Evolutionary conservation across 2,329 filamentous ascomycete species (phyloP), one percentile per base, ranked within the genome.

Genomic region (Neofusicoccum laricinum): DNA sequence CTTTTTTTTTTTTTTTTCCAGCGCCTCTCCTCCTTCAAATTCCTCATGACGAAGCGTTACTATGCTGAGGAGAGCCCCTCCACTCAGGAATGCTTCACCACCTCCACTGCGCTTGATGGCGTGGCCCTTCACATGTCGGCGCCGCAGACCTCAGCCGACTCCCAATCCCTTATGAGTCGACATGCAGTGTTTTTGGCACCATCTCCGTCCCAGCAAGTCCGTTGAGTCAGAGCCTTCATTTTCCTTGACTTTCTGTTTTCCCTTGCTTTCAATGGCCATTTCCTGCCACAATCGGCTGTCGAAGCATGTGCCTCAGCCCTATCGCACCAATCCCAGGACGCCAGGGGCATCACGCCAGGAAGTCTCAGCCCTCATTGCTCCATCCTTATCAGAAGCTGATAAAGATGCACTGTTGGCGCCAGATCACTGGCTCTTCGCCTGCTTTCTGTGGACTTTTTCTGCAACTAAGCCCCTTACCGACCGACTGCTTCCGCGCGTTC

Each of bases 241-340:
- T 46, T 36, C 25, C 21, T 21, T 48, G 17, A 45, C 7, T 17
- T 45, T 45, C 25, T 30, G 25, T 30, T 48, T 19, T 55, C 25
- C 51, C 53, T 41, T 57, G 51, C 21, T 32, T 58, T 12, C 38
- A 34, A 15, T 17, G 12, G 17, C 19, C 21, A 46, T 41, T 59
- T 34, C 40, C 15, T 34, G 41, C 34, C 55, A 25, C 55, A 17
- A 46, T 32, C 41, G 15, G 15, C n/a, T 21, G 41, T 21, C n/a
- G 10, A 57, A 59, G 36, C 55, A 45, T 45, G 55, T 34, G 55
- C 41, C 46, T 59, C 55, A 59, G 55, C 55, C 55, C 55, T 59
- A 59, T 59, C 55, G 55, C 40, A 46, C 55, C 55, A 59, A 59
- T 59, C 40, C 55, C 36, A 40, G 55, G 30, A 25, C 40, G 55